phyloP scores from a whole-genome alignment of 106 monocot genomes.

The Xerophyta viscosa region DNA sequence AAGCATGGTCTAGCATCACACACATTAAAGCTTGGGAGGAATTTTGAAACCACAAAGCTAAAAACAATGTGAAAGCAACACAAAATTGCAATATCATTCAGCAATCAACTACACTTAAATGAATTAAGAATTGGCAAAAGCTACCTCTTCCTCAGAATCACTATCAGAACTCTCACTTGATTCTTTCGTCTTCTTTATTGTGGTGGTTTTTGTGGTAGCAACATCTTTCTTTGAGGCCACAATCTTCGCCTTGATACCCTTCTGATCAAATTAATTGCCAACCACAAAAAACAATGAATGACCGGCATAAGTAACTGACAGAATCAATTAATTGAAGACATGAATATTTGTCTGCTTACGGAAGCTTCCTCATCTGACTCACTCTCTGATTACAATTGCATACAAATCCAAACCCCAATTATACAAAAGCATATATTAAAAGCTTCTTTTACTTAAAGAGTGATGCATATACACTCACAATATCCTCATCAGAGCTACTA shows the following conservation, averaged over 20 bases:
- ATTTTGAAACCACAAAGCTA: too few relatives aligned
- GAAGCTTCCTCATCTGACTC: constrained; percentile 26
- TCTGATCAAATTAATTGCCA: too few relatives aligned
- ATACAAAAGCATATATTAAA: too few relatives aligned
- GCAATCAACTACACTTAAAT: neutral
- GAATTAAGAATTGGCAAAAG: neutral
- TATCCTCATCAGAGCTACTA: constrained; percentile 34
- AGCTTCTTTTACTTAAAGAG: too few relatives aligned
- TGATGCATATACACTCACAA: constrained; percentile 22
- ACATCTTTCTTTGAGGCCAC: neutral
- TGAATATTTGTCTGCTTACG: too few relatives aligned
- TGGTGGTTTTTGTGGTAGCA: neutral
- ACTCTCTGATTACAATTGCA: constrained; percentile 8
- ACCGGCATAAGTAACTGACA: too few relatives aligned
- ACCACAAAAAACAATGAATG: too few relatives aligned
- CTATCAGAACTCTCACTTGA: constrained; percentile 27
- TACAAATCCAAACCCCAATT: too few relatives aligned
- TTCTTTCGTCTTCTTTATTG: neutral
- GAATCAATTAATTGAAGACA: too few relatives aligned
- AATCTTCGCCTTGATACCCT: neutral
- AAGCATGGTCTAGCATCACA: too few relatives aligned
- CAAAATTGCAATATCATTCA: neutral
- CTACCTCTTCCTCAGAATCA: constrained; percentile 24
- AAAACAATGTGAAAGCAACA: neutral
- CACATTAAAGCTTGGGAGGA: too few relatives aligned